phyloP scores from a whole-genome alignment of 495 filamentous ascomycete genomes.

The Hypoxylon trugodes region DNA sequence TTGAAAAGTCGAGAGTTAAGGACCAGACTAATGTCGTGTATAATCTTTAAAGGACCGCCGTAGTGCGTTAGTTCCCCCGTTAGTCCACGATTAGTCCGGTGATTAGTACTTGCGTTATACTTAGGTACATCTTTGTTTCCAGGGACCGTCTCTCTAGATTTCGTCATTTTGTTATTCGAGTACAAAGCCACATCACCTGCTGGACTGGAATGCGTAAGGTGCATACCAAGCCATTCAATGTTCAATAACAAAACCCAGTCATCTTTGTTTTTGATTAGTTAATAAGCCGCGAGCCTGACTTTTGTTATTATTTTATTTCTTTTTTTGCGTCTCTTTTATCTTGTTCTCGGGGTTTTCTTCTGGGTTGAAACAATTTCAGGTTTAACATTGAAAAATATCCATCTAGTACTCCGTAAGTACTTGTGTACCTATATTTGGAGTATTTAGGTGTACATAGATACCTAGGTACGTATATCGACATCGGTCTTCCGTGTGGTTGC shows the following conservation, averaged over 20 bases:
- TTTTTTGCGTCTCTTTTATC: not conserved
- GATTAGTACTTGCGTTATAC: no score
- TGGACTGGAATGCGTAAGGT: constrained; percentile 11
- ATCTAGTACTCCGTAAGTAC: no score
- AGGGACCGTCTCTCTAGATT: constrained; percentile 23
- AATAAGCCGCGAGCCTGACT: not conserved
- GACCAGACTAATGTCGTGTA: no score
- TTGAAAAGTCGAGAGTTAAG: not conserved
- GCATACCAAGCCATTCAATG: constrained; percentile 1
- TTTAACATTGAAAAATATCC: no score
- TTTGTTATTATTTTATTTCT: not conserved
- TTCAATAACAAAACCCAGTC: constrained; percentile 2
- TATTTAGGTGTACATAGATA: not conserved
- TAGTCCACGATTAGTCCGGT: no score
- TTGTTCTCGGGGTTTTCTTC: not conserved
- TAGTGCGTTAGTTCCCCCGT: no score
- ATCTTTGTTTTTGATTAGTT: constrained; percentile 9
- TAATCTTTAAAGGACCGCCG: no score
- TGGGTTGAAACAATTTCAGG: not conserved
- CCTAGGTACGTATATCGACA: not conserved
- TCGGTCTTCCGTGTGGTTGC: constrained; percentile 1
- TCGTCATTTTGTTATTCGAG: constrained; percentile 33
- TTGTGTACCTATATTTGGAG: no score
- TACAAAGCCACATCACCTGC: constrained; percentile 10
- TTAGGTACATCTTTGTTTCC: constrained; percentile 21